Conservation (phyloP, 176 grass and related monocot genomes). For the Puya raimondii region DNA sequence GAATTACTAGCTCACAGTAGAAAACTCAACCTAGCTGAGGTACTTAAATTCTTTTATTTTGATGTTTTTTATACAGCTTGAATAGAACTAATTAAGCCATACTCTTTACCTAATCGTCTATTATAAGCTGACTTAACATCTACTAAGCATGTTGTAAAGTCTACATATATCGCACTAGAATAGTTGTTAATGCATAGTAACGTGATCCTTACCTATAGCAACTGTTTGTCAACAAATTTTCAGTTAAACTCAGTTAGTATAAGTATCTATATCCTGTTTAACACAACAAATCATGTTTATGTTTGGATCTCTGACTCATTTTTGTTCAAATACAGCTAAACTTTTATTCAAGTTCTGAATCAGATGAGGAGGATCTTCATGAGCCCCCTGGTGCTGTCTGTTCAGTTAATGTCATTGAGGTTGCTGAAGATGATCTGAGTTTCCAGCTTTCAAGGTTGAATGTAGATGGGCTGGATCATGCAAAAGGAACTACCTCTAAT, state of each 20-base stretch:
- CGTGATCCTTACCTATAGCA: no score
- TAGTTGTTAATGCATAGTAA: no score
- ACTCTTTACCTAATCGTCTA: not conserved
- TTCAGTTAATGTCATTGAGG: slow-evolving; percentile 23
- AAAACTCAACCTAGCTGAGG: slow-evolving; percentile 36
- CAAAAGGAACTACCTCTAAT: slow-evolving; percentile 30
- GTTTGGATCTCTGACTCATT: not conserved
- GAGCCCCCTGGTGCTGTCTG: slow-evolving; percentile 25
- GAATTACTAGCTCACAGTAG: slow-evolving; percentile 28
- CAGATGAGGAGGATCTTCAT: slow-evolving; percentile 43
- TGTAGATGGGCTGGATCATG: slow-evolving; percentile 22
- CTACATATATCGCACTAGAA: no score
- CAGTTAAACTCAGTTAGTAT: no score
- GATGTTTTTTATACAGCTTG: slow-evolving; percentile 6
- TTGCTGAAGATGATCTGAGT: slow-evolving; percentile 36
- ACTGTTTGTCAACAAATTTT: no score
- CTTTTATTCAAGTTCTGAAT: slow-evolving; percentile 47
- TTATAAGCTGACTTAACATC: not conserved
- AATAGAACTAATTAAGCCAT: no score
- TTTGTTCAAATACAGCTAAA: slow-evolving; percentile 38
- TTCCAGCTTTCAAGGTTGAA: slow-evolving; percentile 48
- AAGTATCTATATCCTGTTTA: no score
- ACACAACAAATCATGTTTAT: no score
- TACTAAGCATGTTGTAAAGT: not conserved
- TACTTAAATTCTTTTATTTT: slow-evolving; percentile 28